Base-by-base conservation (phyloP, 306 rosid genomes). In the Rosa rugosa region DNA sequence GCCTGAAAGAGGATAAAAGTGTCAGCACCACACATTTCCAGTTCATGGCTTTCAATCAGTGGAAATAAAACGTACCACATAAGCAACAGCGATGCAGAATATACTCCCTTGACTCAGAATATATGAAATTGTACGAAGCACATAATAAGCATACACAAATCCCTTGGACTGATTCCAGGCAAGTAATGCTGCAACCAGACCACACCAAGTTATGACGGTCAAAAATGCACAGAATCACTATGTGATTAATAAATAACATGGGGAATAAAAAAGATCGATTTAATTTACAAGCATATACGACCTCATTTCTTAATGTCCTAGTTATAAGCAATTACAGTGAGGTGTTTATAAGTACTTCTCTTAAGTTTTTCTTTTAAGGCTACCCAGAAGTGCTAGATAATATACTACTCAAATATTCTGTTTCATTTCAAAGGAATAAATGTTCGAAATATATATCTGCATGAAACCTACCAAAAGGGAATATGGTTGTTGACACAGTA, bases 81-180 rank as follows among this genome's bases (percentile, higher is more conserved):
- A 91, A 5, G 93, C 91, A 79, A 88, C 79, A 22, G 91, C 73
- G 25, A 91, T 82, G 87, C 93, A 89, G 90, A 88, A 91, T 47
- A 83, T 87, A 78, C 90, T 91, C 53, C 96, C 96, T 84, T 87
- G 91, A 86, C 89, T 91, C 63, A 91, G 75, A 66, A 91, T 87
- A 76, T 75, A 80, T 25, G 96, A 84, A 84, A 91, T 23, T 40
- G 90, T 89, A 67, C 89, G 90, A 49, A 85, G 63, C 56, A 70
- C 91, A 13, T 91, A 89, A 75, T 91, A 91, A 70, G 90, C 91
- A 75, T 91, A 91, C 69, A 91, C 90, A 75, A 77, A 85, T 81
- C 67, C 89, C 84, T 79, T 84, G 3, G 90, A 81, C 13, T 84
- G 87, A 73, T 87, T 72, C 87, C 86, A 85, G 8, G 83, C 86